Percentiles rank a stretch among this genome's conserved stretches.
Evolutionary conservation across 1,139 yeast genomes (phyloP).

Genomic region (Citeromyces hawaiiensis): DNA sequence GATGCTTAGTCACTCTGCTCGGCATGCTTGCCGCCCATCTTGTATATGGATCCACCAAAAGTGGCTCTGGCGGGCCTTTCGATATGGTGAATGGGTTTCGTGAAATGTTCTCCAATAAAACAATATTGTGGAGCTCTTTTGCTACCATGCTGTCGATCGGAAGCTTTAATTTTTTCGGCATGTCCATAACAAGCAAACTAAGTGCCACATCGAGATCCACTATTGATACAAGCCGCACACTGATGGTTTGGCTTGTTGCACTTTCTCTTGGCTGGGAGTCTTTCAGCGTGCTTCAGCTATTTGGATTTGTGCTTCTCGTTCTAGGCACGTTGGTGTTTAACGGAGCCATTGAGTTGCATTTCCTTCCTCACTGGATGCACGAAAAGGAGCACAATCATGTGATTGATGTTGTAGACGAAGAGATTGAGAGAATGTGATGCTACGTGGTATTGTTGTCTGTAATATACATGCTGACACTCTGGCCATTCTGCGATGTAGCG

Average conservation of each 20-base stretch:
- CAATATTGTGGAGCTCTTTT: conserved; percentile 38
- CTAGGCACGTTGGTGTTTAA: conserved; percentile 68
- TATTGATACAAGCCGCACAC: conserved; percentile 65
- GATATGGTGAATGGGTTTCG: conserved; percentile 38
- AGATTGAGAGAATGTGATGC: conserved; percentile 18
- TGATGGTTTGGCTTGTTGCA: conserved; percentile 69
- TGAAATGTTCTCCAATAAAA: conserved; percentile 30
- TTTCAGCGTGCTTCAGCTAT: conserved; percentile 44
- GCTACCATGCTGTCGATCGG: conserved; percentile 65
- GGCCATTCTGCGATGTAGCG: no score
- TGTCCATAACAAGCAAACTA: conserved; percentile 48
- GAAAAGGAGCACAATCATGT: conserved; percentile 8
- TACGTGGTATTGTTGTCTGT: no score
- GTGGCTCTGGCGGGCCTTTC: conserved; percentile 34
- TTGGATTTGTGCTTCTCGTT: conserved; percentile 54
- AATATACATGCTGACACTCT: no score
- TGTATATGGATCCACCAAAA: conserved; percentile 23
- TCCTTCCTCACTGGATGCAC: conserved; percentile 32
- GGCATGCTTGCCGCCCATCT: conserved; percentile 31
- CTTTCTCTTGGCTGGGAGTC: conserved; percentile 68
- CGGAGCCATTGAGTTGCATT: conserved; percentile 36
- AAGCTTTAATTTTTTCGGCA: conserved; percentile 61
- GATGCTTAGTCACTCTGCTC: conserved; percentile 30
- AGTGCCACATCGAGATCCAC: conserved; percentile 77
- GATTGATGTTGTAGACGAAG: conserved; percentile 25